Conservation (phyloP, 148 eudicot species). For the Camellia granthamiana region DNA sequence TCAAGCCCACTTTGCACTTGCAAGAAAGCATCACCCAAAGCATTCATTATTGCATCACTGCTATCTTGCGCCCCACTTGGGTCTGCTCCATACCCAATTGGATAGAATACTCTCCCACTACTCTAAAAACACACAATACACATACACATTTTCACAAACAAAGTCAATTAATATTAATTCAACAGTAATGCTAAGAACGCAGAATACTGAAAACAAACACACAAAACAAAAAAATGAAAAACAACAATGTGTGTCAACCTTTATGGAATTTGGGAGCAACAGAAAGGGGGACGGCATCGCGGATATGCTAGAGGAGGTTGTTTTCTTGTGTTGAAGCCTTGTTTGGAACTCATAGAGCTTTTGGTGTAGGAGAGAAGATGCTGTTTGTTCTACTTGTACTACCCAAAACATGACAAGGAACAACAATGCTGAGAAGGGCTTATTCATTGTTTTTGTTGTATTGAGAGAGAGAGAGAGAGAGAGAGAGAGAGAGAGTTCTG, state of each 20-base stretch:
- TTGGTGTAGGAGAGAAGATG: slow-evolving; percentile 14
- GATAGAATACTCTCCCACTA: slow-evolving; percentile 34
- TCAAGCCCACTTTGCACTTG: slow-evolving; percentile 18
- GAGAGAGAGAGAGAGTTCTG: not conserved
- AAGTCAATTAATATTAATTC: no score
- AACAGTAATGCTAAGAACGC: no score
- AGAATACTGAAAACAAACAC: no score
- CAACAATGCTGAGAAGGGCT: slow-evolving; percentile 6
- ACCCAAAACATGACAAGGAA: slow-evolving; percentile 10
- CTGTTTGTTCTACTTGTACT: not conserved
- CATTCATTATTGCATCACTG: slow-evolving; percentile 28
- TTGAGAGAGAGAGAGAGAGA: not conserved
- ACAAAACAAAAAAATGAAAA: not conserved
- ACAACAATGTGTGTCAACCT: not conserved
- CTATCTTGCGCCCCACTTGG: slow-evolving; percentile 40
- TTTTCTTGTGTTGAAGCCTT: slow-evolving; percentile 14
- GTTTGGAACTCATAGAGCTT: slow-evolving; percentile 28
- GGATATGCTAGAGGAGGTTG: not conserved
- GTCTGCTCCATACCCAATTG: slow-evolving; percentile 45
- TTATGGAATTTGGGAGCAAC: not conserved
- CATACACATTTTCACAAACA: no score
- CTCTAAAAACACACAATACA: slow-evolving; percentile 15
- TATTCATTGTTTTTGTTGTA: slow-evolving; percentile 11
- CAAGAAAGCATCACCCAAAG: slow-evolving; percentile 21
- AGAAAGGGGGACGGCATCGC: not conserved